Evolutionary conservation across 768 basidiomycete genomes (phyloP).

Genomic region (Coprinopsis marcescibilis): DNA sequence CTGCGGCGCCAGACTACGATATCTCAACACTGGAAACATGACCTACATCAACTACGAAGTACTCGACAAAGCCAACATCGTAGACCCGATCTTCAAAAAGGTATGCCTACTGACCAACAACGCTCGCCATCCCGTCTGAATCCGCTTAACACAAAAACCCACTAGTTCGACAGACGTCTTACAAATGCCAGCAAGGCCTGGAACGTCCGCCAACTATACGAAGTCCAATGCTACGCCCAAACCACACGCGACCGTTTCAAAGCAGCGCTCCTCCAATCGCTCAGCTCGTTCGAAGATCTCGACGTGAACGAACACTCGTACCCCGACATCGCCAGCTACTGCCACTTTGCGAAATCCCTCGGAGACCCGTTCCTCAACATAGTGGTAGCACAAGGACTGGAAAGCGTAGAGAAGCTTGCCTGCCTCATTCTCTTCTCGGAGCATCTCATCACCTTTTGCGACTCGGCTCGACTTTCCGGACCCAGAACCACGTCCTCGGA

Average conservation of each 20-base stretch:
- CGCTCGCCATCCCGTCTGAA: background rate
- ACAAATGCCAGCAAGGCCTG: background rate
- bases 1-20: too few relatives aligned
- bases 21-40: too few relatives aligned
- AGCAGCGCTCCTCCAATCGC: slow-evolving; percentile 8
- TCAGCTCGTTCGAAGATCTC: slow-evolving; percentile 1
- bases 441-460: slow-evolving; percentile 9
- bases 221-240: slow-evolving; percentile 10
- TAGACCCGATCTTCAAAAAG: slow-evolving; percentile 1
- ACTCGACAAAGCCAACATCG: slow-evolving; percentile 1
- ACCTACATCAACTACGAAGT: slow-evolving; percentile 5
- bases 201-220: slow-evolving; percentile 4
- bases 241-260: slow-evolving; percentile 6
- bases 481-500: background rate
- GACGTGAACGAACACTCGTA: slow-evolving; percentile 1
- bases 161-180: slow-evolving; percentile 2
- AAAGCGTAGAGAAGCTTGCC: slow-evolving; percentile 9
- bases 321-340: background rate
- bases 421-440: slow-evolving; percentile 8
- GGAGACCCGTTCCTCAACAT: slow-evolving; percentile 6
- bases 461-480: background rate
- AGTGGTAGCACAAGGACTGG: background rate
- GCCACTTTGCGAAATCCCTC: slow-evolving; percentile 2
- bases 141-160: background rate
- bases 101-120: background rate